These are phyloP conservation scores for Nitzschia sp. DNA, from an alignment of 108 stramenopile genomes.

Conservation along the genomic window DNA sequence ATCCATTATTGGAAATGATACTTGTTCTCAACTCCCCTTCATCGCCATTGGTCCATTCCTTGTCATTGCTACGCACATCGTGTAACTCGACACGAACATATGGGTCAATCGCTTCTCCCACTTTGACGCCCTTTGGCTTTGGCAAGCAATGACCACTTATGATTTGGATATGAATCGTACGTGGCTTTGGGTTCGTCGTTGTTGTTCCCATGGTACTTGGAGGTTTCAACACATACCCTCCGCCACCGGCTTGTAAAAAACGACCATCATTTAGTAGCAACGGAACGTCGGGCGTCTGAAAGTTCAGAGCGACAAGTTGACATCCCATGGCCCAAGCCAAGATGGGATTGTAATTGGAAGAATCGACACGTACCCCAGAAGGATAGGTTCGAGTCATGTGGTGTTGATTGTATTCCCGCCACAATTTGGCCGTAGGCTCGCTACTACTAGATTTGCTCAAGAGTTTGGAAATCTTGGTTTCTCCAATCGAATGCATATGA, in stretches of 20 bases:
- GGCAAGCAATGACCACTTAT: conserved; percentile 74
- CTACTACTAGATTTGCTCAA: conserved; percentile 31
- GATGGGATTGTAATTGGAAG: conserved; percentile 92
- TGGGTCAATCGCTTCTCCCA: conserved; percentile 81
- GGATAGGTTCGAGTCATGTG: conserved; percentile 92
- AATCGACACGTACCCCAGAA: conserved; percentile 79
- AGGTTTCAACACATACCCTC: conserved; percentile 94
- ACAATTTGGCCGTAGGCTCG: conserved; percentile 30
- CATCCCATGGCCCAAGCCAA: conserved; percentile 88
- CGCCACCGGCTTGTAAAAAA: conserved; percentile 84
- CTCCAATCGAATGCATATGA: conserved; percentile 79
- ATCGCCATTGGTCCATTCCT: conserved; percentile 12
- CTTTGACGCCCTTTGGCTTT: conserved; percentile 69
- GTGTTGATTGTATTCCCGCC: conserved; percentile 74
- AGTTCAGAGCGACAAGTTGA: conserved; percentile 94
- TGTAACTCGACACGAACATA: conserved; percentile 71
- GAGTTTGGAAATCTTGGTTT: conserved; percentile 64
- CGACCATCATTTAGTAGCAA: conserved; percentile 87
- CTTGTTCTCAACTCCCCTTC: conserved; percentile 39
- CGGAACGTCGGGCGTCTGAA: conserved; percentile 78
- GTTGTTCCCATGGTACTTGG: conserved; percentile 32
- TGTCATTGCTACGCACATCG: conserved; percentile 51
- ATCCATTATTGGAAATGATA: conserved; percentile 73
- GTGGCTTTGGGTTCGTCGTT: not conserved
- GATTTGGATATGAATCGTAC: conserved; percentile 49